Evolutionary conservation across 2,329 filamentous ascomycete genomes (phyloP).

Genomic region (Colletotrichum phormii): DNA sequence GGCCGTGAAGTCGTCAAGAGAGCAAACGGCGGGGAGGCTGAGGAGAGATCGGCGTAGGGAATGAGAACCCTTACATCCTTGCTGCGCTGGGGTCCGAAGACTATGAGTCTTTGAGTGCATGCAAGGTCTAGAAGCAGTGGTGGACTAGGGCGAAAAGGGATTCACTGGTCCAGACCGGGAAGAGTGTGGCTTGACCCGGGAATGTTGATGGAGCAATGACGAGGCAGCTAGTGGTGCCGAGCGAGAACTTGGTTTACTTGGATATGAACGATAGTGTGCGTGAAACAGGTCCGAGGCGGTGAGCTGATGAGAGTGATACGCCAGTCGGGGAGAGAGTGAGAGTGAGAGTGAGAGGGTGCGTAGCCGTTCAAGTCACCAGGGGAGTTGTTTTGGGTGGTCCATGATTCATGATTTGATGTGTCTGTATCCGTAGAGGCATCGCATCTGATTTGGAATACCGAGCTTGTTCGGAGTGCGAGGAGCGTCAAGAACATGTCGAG

Average conservation of each 20-base stretch:
- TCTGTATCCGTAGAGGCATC: neutral
- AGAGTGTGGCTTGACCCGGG: conserved; percentile 21
- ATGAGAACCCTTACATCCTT: conserved; percentile 16
- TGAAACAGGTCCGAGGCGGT: conserved; percentile 12
- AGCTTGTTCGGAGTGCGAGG: neutral
- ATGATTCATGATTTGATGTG: conserved; percentile 27
- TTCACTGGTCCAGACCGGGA: conserved; percentile 21
- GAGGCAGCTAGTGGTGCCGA: conserved; percentile 3
- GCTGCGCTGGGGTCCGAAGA: neutral
- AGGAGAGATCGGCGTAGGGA: conserved; percentile 25
- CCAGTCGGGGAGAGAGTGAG: neutral
- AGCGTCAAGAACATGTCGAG: neutral
- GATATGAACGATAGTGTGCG: neutral
- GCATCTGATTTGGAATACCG: conserved; percentile 24
- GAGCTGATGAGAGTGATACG: conserved; percentile 10
- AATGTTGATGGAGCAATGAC: conserved; percentile 12
- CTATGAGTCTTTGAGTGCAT: neutral
- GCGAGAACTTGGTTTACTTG: conserved; percentile 1
- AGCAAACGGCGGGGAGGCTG: conserved; percentile 30
- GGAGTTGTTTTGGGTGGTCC: neutral
- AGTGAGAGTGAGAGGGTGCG: conserved; percentile 7
- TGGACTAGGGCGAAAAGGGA: conserved; percentile 10
- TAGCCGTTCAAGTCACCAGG: neutral
- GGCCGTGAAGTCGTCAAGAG: conserved; percentile 16
- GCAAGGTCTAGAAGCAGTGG: conserved; percentile 10